Base-by-base conservation (phyloP, 495 filamentous ascomycete species). In the Penicillium daleae region DNA sequence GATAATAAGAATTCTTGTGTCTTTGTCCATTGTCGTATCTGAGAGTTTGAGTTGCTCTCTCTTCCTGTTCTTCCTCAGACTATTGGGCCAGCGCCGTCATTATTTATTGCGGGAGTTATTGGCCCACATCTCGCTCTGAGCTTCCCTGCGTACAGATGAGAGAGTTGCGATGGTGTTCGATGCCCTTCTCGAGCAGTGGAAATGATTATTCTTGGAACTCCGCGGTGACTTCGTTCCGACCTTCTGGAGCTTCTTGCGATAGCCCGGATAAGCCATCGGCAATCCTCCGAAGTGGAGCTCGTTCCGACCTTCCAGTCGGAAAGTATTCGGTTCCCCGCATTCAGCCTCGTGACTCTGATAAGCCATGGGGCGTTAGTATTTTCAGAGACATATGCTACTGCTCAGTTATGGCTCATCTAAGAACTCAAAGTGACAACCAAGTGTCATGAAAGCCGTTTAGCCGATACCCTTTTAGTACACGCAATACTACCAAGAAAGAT, bases 1-100 rank as follows among this genome's bases (percentile, higher is more conserved):
- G 35, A 80, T 51, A 49, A 79, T 77, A 39, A 80, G 42, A 42
- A 74, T 67, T 66, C 49, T 51, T 19, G 61, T 67, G 13, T 70
- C 51, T 33, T 54, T 52, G 15, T 62, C 27, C 57, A 70, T 64
- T 52, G 35, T 53, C n/a, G 3, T 57, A 33, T 54, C 27, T 33
- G 48, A 48, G 19, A 42, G 39, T 42, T 21, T 42, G n/a, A 6
- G 4, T 26, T 42, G 22, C 8, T 15, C 1, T 31, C 37, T 33
- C 17, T 17, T 21, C 29, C 31, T 40, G 21, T 19, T 22, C 22
- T 17, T 27, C 24, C 19, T 8, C 9, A 27, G 13, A 27, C 24
- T 39, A 22, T 37, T 21, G 42, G 33, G 15, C 27, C 35, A 21
- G 19, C 26, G 29, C 27, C 27, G 1, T 13, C 31, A 21, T 52